Base-by-base conservation (phyloP, 495 filamentous ascomycete species). In the Tetracladium setigerum region DNA sequence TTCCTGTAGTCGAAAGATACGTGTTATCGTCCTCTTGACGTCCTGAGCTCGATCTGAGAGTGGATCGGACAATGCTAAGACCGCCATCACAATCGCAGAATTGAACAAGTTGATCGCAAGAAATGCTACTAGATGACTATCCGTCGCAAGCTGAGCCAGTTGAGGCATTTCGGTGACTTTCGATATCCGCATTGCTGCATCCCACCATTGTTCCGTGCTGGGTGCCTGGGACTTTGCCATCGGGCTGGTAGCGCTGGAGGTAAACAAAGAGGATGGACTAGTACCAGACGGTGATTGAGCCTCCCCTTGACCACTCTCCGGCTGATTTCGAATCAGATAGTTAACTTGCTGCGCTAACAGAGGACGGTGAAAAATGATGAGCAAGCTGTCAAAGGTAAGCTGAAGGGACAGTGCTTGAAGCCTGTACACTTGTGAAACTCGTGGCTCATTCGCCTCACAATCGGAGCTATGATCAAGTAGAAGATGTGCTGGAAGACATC, bases 61-160 rank as follows among this genome's bases (percentile, higher is more conserved):
- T 11, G 62, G 56, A 33, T 67, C 59, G 1, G 57, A 62, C 12
- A 65, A 46, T 10, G 64, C 64, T 46, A 56, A 57, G 7, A 67
- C 56, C 19, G 56, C 57, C 30, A 67, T 44, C 6, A 65, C 62
- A 14, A 67, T 54, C 7, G 62, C 57, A 2, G 64, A 57, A 19
- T 61, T 62, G 52, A 67, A 65, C 2, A 65, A 41, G 37, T 65
- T 65, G 44, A 67, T 67, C 13, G 56, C 62, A 0, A 67, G 49
- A 19, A 67, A 65, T 5, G 64, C 58, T 9, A 65, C 59, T 10
- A 63, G 47, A 32, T 65, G 64, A 41, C 56, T 63, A 17, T 63
- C 56, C 0, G 55, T 58, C 0, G 61, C 60, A 12, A 64, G 52
- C 30, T 58, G 54, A 14, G 56, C 51, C 9, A 65, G 59, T 1